Evolutionary conservation across 192 early-diverging fungal species (phyloP), one percentile per base, ranked within the genome.

Genomic region (Entrophospora sp.): DNA sequence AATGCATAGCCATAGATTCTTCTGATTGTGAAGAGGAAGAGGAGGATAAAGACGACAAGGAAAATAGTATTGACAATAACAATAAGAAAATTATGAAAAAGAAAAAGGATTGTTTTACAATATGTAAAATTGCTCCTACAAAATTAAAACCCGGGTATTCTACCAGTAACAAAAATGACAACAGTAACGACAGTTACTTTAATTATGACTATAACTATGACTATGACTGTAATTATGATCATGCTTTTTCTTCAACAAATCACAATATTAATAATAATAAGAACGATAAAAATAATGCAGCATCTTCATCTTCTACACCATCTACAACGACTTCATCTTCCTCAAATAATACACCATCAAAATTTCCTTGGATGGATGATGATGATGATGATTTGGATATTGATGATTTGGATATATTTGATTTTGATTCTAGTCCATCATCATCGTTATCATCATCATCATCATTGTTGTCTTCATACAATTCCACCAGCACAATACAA

Each of bases 1-100:
- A 84, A 52, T 79, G 79, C 30, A 74, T 83, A 34, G 75, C 81
- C 9, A 46, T 82, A 14, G 71, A 77, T 52, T 68, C 69, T 7
- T 74, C 69, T 10, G 75, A 69, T 24, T 60, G 70, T 10, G 69
- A 67, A n/a, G 80, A 77, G 35, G 73, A 71, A 38, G 62, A 71
- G 45, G 31, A 75, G 18, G 61, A 71, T n/a, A 30, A 43, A 22
- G 72, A 66, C 16, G 71, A 73, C 7, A 52, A 71, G 7, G 73
- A 74, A 27, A 73, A 62, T 25, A 75, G 71, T 42, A 65, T 42
- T 40, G 71, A 70, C 25, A 66, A 67, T 25, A 58, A 57, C 35
- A 48, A n/a, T n/a, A n/a, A n/a, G n/a, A n/a, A n/a, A n/a, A n/a
- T n/a, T n/a, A 43, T 34, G 30, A 52, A 55, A 46, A 43, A 66